phyloP scores from a whole-genome alignment of 768 basidiomycete genomes.

The Lentinula raphanica region DNA sequence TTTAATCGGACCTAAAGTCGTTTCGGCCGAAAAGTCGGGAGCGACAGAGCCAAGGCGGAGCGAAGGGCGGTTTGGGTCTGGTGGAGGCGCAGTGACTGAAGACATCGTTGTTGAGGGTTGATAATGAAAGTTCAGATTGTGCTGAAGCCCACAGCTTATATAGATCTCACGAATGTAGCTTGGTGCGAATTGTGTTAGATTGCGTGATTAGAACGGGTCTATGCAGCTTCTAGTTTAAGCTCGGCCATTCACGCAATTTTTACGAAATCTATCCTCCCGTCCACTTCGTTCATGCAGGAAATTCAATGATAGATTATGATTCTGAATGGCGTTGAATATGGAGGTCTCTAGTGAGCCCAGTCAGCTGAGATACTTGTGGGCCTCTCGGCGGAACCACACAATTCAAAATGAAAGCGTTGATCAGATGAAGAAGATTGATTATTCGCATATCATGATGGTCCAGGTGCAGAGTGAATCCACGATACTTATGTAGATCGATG shows the following conservation, averaged over 20 bases:
- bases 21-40: conserved; percentile 88
- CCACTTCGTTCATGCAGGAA: not conserved
- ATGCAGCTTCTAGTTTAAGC: not conserved
- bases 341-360: not conserved
- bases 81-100: conserved; percentile 4
- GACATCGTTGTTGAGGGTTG: not conserved
- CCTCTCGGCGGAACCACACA: not conserved
- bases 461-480: not conserved
- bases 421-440: not conserved
- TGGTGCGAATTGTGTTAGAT: conserved; percentile 6
- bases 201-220: conserved; percentile 2
- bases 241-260: not conserved
- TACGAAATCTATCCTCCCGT: not conserved
- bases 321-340: not conserved
- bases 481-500: no score
- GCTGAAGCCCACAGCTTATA: not conserved
- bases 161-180: conserved; percentile 5
- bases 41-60: conserved; percentile 85
- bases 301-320: not conserved
- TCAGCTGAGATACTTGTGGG: not conserved
- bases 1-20: conserved; percentile 80
- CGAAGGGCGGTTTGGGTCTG: conserved; percentile 15
- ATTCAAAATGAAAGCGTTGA: not conserved
- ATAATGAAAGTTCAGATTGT: not conserved
- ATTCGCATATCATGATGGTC: not conserved